A percentile compares a stretch with the other conserved stretches of the same genome.
Evolutionary conservation across 2,329 filamentous ascomycete species (phyloP).

Genomic region (Chrysosporium keratinophilum): DNA sequence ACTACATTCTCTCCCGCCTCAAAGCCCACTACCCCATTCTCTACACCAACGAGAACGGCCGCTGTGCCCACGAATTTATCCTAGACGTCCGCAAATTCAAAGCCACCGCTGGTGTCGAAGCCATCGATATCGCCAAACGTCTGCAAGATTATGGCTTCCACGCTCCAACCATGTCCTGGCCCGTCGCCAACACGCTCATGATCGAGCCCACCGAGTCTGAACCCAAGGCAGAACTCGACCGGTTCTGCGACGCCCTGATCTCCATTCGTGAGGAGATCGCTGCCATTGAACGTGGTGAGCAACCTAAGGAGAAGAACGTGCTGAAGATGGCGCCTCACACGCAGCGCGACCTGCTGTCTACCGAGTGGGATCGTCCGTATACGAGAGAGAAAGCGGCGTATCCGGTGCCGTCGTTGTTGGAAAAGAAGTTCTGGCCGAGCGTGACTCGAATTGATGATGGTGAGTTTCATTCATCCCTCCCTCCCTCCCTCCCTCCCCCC

Average conservation of each 20-base stretch:
- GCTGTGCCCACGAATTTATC: conserved; percentile 96
- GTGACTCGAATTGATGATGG: conserved; percentile 81
- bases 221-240: conserved; percentile 81
- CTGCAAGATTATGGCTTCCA: conserved; percentile 97
- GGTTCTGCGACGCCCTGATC: conserved; percentile 84
- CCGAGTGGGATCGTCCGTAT: conserved; percentile 76
- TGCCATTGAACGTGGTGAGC: conserved; percentile 67
- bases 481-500: too few species aligned
- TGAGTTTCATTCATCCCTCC: conserved; percentile 37
- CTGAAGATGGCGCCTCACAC: conserved; percentile 84
- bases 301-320: conserved; percentile 66
- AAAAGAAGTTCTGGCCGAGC: conserved; percentile 97
- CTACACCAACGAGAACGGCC: conserved; percentile 81
- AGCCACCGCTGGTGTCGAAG: conserved; percentile 71
- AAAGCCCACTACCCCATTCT: conserved; percentile 78
- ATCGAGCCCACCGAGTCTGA: conserved; percentile 95
- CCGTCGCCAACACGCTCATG: conserved; percentile 91
- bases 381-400: conserved; percentile 75
- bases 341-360: conserved; percentile 63
- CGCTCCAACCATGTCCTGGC: conserved; percentile 94
- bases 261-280: conserved; percentile 76
- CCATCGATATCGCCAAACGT: conserved; percentile 90
- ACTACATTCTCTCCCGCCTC: conserved; percentile 86
- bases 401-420: conserved; percentile 66
- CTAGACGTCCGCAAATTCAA: conserved; percentile 79